Percentiles rank a stretch among this genome's conserved stretches.
Conservation (phyloP, 2,329 filamentous ascomycete genomes). For the Emericellopsis atlantica region DNA sequence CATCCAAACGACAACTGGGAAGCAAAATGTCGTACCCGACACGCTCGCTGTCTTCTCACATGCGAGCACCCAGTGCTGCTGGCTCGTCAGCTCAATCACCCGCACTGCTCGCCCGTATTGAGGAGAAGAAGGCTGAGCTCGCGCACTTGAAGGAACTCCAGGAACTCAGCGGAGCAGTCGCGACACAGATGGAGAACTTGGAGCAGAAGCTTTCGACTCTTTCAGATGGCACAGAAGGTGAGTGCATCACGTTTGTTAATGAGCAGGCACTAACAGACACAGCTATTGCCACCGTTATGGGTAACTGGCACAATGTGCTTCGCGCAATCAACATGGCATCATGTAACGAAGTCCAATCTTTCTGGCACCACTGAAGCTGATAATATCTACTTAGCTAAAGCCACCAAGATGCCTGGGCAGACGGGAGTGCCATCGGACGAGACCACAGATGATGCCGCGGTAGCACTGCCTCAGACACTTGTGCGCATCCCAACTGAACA, state of each 20-base stretch:
- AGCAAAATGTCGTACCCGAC: conserved; percentile 41
- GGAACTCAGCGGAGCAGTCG: conserved; percentile 66
- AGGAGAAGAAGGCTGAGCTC: conserved; percentile 76
- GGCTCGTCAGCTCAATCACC: conserved; percentile 50
- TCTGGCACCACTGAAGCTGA: neutral
- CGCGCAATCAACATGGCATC: conserved; percentile 80
- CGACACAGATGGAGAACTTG: conserved; percentile 70
- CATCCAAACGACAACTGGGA: too few relatives aligned
- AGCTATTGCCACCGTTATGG: conserved; percentile 75
- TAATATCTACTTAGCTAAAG: conserved; percentile 40
- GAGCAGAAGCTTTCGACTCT: conserved; percentile 68
- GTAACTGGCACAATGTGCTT: conserved; percentile 81
- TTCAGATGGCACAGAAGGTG: conserved; percentile 72
- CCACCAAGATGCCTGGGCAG: conserved; percentile 42
- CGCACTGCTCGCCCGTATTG: conserved; percentile 60
- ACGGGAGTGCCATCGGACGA: conserved; percentile 24
- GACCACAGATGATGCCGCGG: conserved; percentile 24
- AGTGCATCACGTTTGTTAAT: conserved; percentile 3
- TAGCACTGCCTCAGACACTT: conserved; percentile 62
- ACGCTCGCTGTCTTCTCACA: conserved; percentile 49
- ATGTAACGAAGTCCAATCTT: conserved; percentile 34
- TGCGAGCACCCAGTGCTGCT: conserved; percentile 47
- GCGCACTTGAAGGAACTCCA: conserved; percentile 67
- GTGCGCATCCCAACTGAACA: conserved; percentile 79
- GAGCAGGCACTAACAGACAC: conserved; percentile 11